These are phyloP conservation scores for Samsoniella hepiali DNA, from an alignment of 2,329 filamentous ascomycete species.

Conservation along the genomic window DNA sequence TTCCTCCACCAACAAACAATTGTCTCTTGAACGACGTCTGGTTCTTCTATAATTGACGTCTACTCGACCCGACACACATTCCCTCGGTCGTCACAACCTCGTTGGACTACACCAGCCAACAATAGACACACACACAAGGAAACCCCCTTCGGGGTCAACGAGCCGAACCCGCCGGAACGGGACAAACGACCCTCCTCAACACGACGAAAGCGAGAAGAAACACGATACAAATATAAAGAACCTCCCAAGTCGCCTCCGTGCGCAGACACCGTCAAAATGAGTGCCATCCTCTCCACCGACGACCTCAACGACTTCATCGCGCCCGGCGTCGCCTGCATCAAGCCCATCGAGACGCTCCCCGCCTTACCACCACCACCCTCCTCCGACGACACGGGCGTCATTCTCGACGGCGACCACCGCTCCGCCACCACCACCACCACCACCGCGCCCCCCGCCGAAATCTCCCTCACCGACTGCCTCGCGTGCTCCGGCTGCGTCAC, in stretches of 20 bases:
- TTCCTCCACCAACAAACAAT: not conserved
- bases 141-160: not conserved
- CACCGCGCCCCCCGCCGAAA: slow-evolving; percentile 72
- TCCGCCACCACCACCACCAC: slow-evolving; percentile 40
- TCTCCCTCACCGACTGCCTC: slow-evolving; percentile 94
- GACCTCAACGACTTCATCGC: slow-evolving; percentile 99
- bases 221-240: not conserved
- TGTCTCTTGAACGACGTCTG: not conserved
- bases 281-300: slow-evolving; percentile 93
- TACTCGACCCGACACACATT: too few relatives aligned
- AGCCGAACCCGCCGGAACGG: not conserved
- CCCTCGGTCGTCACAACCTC: too few relatives aligned
- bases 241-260: not conserved
- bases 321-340: slow-evolving; percentile 95
- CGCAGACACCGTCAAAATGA: slow-evolving; percentile 59
- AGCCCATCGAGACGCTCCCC: slow-evolving; percentile 90
- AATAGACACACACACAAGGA: not conserved
- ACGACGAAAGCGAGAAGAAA: not conserved
- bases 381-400: slow-evolving; percentile 72
- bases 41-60: too few relatives aligned
- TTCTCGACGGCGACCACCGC: slow-evolving; percentile 77
- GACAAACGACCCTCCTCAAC: too few relatives aligned
- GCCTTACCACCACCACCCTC: slow-evolving; percentile 36
- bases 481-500: slow-evolving; percentile 98
- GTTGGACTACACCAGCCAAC: too few relatives aligned